Evolutionary conservation across 176 grass and related monocot genomes (phyloP), one percentile per base, ranked within the genome.

Genomic region (Raddia distichophylla): DNA sequence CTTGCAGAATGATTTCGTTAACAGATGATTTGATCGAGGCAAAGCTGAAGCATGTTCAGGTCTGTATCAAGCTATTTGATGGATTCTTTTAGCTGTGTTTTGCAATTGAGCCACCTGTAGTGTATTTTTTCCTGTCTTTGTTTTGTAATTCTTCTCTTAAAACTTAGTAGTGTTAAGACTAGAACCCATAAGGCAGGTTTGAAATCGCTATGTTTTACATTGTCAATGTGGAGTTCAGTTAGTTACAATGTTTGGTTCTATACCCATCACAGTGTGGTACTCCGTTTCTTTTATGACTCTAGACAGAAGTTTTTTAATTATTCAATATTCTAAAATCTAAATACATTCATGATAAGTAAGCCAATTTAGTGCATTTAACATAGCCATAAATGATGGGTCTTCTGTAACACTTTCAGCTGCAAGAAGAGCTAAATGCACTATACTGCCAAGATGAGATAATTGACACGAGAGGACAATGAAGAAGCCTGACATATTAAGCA

Each of bases 41-140:
- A 84, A 98, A 95, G 80, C 61, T 95, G 51, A 93, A 93, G 34
- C 90, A 95, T 88, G 83, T 87, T 80, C 68, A 97, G 90, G 93
- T 90, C 3, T 80, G 84, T 86, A 80, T 75, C n/a, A 56, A 20
- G 13, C 32, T 27, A 58, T 81, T 44, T 67, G 2, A 37, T 58
- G 55, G 73, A 7, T 73, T 18, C 52, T 37, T 13, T 55, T 52
- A n/a, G 20, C 52, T 56, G 8, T 72, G 46, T 64, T 64, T 64
- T 9, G 37, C 67, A 55, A n/a, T 44, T n/a, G 14, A 34, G 4
- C 12, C 19, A 57, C 42, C 60, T 56, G 53, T 19, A 55, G 32
- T 67, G 16, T 56, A 37, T 17, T 50, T 52, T 14, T 1, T 71
- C 16, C 34, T 77, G 32, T 69, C 70, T 34, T 1, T 10, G 40